Percentiles rank a stretch among this genome's conserved stretches.
Conservation (phyloP, 768 basidiomycete species). For the Termitomyces sp. region DNA sequence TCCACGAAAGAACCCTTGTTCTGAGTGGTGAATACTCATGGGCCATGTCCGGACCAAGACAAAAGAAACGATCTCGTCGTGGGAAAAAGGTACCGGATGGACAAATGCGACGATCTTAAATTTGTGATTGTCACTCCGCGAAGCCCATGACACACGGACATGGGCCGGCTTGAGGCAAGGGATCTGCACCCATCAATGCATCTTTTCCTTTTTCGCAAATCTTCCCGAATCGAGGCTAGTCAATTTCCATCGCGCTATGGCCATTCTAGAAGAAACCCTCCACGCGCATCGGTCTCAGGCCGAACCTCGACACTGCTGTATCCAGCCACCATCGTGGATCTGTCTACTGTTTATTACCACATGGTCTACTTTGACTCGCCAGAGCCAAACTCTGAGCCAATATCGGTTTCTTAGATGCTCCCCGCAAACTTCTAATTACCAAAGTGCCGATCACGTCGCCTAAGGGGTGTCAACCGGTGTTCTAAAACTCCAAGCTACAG, state of each 20-base stretch:
- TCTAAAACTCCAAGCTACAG: constrained; percentile 2
- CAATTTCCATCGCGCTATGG: not conserved
- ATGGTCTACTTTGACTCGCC: constrained; percentile 1
- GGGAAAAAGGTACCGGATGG: not conserved
- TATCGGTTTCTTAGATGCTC: constrained; percentile 13
- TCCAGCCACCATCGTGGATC: constrained; percentile 5
- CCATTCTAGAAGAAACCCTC: constrained; percentile 8
- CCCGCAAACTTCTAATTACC: constrained; percentile 13
- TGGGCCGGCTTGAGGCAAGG: not conserved
- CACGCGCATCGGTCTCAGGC: not conserved
- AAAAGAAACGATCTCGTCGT: not conserved
- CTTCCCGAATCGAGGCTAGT: constrained; percentile 13
- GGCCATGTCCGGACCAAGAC: not conserved
- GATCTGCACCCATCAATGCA: constrained; percentile 11
- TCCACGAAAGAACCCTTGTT: not conserved
- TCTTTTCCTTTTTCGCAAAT: constrained; percentile 13
- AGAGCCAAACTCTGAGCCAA: constrained; percentile 6
- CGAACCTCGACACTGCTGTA: not conserved
- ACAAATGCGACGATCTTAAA: not conserved
- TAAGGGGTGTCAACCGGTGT: constrained; percentile 7
- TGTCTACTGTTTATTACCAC: not conserved
- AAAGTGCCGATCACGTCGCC: constrained; percentile 20
- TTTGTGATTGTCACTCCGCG: constrained; percentile 15
- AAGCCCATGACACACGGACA: constrained; percentile 12
- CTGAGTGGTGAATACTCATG: not conserved